Conservation (phyloP, 1,284 basidiomycete genomes). For the Cryptococcus maquisensis region DNA sequence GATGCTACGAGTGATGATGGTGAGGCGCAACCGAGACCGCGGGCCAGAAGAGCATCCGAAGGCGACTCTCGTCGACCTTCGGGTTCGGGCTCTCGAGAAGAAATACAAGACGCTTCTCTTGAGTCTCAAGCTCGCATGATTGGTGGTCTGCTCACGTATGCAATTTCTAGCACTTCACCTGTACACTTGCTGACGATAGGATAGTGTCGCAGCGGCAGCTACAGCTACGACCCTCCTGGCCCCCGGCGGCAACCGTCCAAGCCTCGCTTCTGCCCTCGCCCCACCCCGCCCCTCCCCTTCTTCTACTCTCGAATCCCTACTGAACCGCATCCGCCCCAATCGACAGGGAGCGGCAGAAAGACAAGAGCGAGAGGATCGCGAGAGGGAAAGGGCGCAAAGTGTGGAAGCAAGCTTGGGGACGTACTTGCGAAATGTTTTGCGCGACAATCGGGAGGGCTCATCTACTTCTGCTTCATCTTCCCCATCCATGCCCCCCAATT, state of each 20-base stretch:
- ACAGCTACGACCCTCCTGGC: slow-evolving; percentile 42
- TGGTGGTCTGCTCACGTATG: slow-evolving; percentile 45
- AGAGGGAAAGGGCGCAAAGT: slow-evolving; percentile 15
- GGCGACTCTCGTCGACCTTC: not conserved
- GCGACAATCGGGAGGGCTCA: slow-evolving; percentile 21
- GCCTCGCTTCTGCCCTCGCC: slow-evolving; percentile 9
- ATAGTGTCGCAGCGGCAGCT: slow-evolving; percentile 44
- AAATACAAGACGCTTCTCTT: slow-evolving; percentile 19
- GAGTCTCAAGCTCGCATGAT: slow-evolving; percentile 46
- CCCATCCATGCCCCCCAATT: too few relatives aligned
- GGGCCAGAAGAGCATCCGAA: slow-evolving; percentile 13
- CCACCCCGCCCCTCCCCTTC: slow-evolving; percentile 21
- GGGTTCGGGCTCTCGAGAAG: not conserved
- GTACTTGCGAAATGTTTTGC: slow-evolving; percentile 38
- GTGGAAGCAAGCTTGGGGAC: slow-evolving; percentile 40
- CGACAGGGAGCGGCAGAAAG: slow-evolving; percentile 2
- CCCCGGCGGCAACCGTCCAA: slow-evolving; percentile 12
- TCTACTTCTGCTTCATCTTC: too few relatives aligned
- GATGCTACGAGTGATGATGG: not conserved
- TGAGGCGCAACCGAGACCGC: not conserved
- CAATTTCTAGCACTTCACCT: not conserved
- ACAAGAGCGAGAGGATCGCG: too few relatives aligned
- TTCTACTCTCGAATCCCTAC: slow-evolving; percentile 34
- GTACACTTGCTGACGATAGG: not conserved
- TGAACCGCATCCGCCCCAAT: slow-evolving; percentile 36